A percentile compares a stretch with the other conserved stretches of the same genome.
Conservation (phyloP, 176 grass and related monocot species). For the Oryza meridionalis region DNA sequence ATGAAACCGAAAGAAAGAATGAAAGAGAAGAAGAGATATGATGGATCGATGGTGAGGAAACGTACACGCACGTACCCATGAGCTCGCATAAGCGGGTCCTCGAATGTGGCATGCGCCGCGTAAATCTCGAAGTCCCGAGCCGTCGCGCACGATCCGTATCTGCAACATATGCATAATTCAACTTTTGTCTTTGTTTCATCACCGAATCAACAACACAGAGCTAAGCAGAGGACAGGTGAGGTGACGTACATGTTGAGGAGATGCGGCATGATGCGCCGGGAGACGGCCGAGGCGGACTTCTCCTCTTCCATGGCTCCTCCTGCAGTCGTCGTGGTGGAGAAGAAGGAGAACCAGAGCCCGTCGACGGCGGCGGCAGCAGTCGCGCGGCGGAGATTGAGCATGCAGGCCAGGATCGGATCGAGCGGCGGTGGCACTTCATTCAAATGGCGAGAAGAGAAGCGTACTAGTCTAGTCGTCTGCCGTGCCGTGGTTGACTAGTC, state of each 20-base stretch:
- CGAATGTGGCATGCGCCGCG: slow-evolving; percentile 32
- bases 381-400: neutral
- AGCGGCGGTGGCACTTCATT: neutral
- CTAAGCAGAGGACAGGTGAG: too few relatives aligned
- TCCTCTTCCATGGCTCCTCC: neutral
- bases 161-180: neutral
- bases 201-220: neutral
- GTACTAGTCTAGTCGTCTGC: too few relatives aligned
- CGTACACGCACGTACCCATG: slow-evolving; percentile 32
- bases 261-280: slow-evolving; percentile 47
- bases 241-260: slow-evolving; percentile 53
- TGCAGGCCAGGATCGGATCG: neutral
- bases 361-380: neutral
- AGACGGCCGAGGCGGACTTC: neutral
- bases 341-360: too few relatives aligned
- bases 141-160: slow-evolving; percentile 50
- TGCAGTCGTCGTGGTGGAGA: neutral
- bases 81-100: slow-evolving; percentile 54
- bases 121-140: slow-evolving; percentile 48
- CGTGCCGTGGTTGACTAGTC: neutral
- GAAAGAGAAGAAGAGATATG: neutral
- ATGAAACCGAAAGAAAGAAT: neutral
- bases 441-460: too few relatives aligned
- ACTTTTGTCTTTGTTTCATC: too few relatives aligned
- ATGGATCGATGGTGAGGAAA: neutral